These are phyloP conservation scores for Leishmania lainsoni DNA, from an alignment of 208 protist species.

Conservation along the genomic window DNA sequence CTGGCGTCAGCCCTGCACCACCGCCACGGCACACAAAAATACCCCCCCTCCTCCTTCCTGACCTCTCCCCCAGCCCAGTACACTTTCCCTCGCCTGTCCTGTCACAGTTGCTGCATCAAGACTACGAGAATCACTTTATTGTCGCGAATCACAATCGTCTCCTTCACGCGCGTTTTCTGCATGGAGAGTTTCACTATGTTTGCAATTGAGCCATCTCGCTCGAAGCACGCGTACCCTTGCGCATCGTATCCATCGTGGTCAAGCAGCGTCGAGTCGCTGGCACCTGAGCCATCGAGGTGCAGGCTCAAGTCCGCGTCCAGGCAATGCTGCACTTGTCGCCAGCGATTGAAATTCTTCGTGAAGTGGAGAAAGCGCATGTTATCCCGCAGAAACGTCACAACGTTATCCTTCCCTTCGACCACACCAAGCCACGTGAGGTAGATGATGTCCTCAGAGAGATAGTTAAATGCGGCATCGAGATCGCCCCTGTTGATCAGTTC, in stretches of 20 bases:
- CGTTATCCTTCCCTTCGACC: slow-evolving; percentile 75
- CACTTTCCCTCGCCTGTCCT: neutral
- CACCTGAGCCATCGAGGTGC: neutral
- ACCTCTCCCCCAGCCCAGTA: neutral
- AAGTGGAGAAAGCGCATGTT: slow-evolving; percentile 78
- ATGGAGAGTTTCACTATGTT: slow-evolving; percentile 48
- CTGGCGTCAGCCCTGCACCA: neutral
- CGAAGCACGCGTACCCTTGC: slow-evolving; percentile 78
- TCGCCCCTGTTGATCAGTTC: slow-evolving; percentile 59
- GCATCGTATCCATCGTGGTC: slow-evolving; percentile 65
- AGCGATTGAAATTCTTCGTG: slow-evolving; percentile 58
- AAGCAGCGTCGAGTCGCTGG: slow-evolving; percentile 23
- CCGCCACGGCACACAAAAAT: neutral
- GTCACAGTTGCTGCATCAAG: slow-evolving; percentile 52
- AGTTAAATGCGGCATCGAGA: slow-evolving; percentile 61
- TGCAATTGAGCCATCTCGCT: slow-evolving; percentile 67
- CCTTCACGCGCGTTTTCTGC: slow-evolving; percentile 50
- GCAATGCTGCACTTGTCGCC: slow-evolving; percentile 76
- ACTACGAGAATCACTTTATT: slow-evolving; percentile 61
- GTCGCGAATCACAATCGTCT: slow-evolving; percentile 70
- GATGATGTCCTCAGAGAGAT: slow-evolving; percentile 71
- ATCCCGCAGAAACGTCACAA: slow-evolving; percentile 75
- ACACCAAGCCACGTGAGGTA: slow-evolving; percentile 85
- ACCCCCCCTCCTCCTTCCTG: neutral
- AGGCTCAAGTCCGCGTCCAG: slow-evolving; percentile 38